Conservation (phyloP, 2,329 filamentous ascomycete genomes). For the Exophiala mesophila region DNA sequence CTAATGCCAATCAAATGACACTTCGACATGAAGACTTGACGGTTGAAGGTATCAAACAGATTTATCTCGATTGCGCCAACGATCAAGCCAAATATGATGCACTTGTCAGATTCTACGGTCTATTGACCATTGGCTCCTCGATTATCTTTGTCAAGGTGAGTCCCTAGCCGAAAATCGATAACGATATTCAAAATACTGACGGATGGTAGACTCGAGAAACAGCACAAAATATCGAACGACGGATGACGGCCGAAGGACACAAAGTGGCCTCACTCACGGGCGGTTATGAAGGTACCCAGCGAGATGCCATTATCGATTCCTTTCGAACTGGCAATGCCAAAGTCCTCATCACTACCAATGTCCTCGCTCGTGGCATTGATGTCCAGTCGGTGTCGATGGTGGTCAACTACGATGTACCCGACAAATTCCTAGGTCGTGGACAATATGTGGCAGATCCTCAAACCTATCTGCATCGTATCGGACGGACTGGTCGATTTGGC, state of each 20-base stretch:
- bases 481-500: conserved; percentile 92
- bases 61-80: conserved; percentile 87
- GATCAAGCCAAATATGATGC: conserved; percentile 82
- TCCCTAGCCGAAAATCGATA: too few relatives aligned
- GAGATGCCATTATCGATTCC: conserved; percentile 76
- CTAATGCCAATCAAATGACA: conserved; percentile 78
- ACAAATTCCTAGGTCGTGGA: conserved; percentile 32
- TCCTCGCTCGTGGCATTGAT: conserved; percentile 92
- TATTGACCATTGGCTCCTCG: conserved; percentile 94
- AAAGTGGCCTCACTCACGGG: conserved; percentile 86
- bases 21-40: conserved; percentile 87
- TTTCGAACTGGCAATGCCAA: conserved; percentile 87
- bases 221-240: conserved; percentile 74
- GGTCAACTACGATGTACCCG: conserved; percentile 77
- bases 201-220: conserved; percentile 69
- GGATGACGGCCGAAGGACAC: conserved; percentile 85
- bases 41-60: conserved; percentile 93
- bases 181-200: conserved; percentile 16
- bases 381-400: conserved; percentile 91
- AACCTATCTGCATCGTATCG: conserved; percentile 97
- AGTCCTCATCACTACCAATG: conserved; percentile 96
- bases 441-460: conserved; percentile 67
- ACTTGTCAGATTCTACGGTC: conserved; percentile 86
- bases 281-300: conserved; percentile 74
- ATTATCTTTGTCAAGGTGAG: conserved; percentile 93